Evolutionary conservation across 768 basidiomycete species (phyloP).

Genomic region (Chalciporus piperatus): DNA sequence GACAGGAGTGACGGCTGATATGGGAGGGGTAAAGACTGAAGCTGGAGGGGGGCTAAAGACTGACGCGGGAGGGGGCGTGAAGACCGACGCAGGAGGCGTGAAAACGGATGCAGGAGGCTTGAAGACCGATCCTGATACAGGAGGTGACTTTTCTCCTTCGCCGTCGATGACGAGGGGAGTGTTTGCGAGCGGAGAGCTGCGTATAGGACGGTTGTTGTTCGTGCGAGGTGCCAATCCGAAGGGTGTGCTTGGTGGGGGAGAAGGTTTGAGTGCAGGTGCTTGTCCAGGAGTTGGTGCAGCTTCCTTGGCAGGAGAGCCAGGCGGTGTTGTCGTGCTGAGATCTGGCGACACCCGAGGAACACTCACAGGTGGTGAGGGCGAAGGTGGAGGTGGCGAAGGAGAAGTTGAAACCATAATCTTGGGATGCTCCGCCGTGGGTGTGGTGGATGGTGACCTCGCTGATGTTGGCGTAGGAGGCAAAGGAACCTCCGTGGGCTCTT

Average conservation of each 20-base stretch:
- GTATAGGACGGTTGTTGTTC: constrained; percentile 45
- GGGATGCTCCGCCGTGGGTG: constrained; percentile 54
- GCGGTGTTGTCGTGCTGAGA: constrained; percentile 63
- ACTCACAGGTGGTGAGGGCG: constrained; percentile 17
- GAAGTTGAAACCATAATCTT: constrained; percentile 36
- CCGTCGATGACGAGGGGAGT: constrained; percentile 48
- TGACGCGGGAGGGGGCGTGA: neutral
- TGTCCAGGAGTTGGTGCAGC: constrained; percentile 17
- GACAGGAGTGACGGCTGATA: neutral
- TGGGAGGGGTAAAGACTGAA: neutral
- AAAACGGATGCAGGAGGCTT: no score
- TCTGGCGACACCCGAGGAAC: constrained; percentile 34
- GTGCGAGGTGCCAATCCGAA: constrained; percentile 52
- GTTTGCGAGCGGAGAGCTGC: constrained; percentile 76
- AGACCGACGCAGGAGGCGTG: neutral
- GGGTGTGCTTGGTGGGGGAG: constrained; percentile 30
- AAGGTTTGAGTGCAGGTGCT: constrained; percentile 12
- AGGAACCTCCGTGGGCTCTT: constrained; percentile 21
- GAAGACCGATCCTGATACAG: neutral
- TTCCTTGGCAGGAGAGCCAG: constrained; percentile 56
- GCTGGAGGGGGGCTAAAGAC: no score
- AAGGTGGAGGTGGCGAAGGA: constrained; percentile 27
- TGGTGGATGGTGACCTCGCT: constrained; percentile 54
- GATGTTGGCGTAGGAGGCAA: constrained; percentile 32
- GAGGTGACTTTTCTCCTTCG: constrained; percentile 17